Base-by-base conservation (phyloP, 1,139 yeast genomes). In the Yamadazyma triangularis region DNA sequence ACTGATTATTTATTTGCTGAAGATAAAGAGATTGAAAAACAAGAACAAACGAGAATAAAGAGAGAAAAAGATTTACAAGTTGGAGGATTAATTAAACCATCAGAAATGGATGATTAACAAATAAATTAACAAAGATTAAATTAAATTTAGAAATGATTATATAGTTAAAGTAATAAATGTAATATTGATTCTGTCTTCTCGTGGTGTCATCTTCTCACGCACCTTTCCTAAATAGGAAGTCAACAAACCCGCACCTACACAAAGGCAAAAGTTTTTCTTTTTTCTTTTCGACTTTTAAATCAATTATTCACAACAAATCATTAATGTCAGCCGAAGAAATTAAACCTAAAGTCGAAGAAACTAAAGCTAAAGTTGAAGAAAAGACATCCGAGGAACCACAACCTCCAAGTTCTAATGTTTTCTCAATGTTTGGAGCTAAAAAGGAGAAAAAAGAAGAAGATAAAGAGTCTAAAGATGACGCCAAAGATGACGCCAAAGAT, bases 1-100 rank as follows among this genome's bases (percentile, higher is more conserved):
- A 85, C 94, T 21, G 96, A 88, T 56, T 93, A 91, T 56, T 69
- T 91, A 56, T 93, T 82, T 63, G 95, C 95, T 13, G 98, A 91
- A 53, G 98, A 91, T 51, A 83, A 81, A 53, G 95, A 87, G 56
- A 68, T 70, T 33, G 95, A 88, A 56, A 60, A 77, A 40, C 64
- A 70, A 44, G 94, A 84, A 56, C 78, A 77, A 55, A 76, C 70
- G 42, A 75, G 73, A 53, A 54, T 71, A 39, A 93, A 86, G 48
- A 79, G 81, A 50, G 93, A 87, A 57, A 77, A 75, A 46, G 96
- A 95, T 36, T 67, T 84, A 50, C 80, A 78, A 64, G 83, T 91
- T 41, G 97, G 97, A 47, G 98, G 98, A 32, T 72, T 91, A 56
- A 69, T 91, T 53, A 91, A 89, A 58, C 98, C 98, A 22, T 80